Conservation (phyloP, 495 filamentous ascomycete genomes). For the Astrothelium subdiscretum region DNA sequence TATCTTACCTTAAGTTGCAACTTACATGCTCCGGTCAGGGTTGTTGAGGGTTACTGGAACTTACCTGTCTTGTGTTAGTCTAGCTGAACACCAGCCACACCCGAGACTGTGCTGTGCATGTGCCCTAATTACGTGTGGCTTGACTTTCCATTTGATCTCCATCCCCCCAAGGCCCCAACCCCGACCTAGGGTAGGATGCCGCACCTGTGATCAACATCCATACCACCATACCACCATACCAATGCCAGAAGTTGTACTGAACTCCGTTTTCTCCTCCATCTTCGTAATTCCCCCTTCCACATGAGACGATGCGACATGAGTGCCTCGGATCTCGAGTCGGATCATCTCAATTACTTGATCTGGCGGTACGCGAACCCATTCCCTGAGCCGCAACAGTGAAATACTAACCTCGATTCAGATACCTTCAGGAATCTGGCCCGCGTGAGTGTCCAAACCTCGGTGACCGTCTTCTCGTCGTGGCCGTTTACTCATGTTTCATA, state of each 20-base stretch:
- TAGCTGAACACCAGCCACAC: too few relatives aligned
- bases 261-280: not conserved
- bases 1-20: not conserved
- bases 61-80: too few relatives aligned
- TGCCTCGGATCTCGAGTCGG: slow-evolving; percentile 53
- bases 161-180: too few relatives aligned
- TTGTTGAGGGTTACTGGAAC: too few relatives aligned
- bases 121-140: too few relatives aligned
- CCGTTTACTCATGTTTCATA: not conserved
- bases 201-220: too few relatives aligned
- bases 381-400: not conserved
- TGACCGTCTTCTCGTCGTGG: slow-evolving; percentile 16
- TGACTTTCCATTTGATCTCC: too few relatives aligned
- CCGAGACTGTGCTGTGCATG: too few relatives aligned
- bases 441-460: slow-evolving; percentile 20
- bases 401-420: slow-evolving; percentile 18
- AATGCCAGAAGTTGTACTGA: too few relatives aligned
- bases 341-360: slow-evolving; percentile 97
- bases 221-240: too few relatives aligned
- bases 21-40: too few relatives aligned
- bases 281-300: not conserved
- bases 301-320: slow-evolving; percentile 21
- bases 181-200: too few relatives aligned
- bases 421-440: slow-evolving; percentile 33
- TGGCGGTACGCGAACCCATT: slow-evolving; percentile 66